phyloP scores from a whole-genome alignment of 768 basidiomycete species.

The Floccularia luteovirens region DNA sequence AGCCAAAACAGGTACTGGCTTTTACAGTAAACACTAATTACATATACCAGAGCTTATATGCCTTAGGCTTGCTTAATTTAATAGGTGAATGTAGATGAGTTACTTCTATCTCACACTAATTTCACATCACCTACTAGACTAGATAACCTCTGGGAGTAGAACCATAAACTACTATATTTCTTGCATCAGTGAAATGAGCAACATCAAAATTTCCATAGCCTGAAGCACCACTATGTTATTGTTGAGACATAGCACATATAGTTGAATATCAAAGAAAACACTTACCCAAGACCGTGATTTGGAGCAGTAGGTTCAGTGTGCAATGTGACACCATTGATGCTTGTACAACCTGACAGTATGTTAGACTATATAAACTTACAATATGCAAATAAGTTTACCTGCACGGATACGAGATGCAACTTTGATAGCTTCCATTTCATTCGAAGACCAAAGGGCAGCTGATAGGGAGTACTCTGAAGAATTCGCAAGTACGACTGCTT shows the following conservation, averaged over 20 bases:
- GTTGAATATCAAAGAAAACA: constrained; percentile 4
- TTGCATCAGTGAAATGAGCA: constrained; percentile 39
- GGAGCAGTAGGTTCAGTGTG: constrained; percentile 32
- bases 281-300: constrained; percentile 39
- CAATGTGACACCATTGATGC: constrained; percentile 49
- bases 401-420: constrained; percentile 41
- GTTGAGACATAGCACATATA: not conserved
- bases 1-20: no score
- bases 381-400: constrained; percentile 22
- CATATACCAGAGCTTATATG: no score
- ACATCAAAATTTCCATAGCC: constrained; percentile 49
- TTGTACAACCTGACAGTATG: constrained; percentile 31
- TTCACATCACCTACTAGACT: not conserved
- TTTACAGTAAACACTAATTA: no score
- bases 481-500: constrained; percentile 51
- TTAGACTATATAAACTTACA: not conserved
- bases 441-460: constrained; percentile 44
- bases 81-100: no score
- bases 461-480: constrained; percentile 42
- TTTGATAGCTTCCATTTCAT: constrained; percentile 32
- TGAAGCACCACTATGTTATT: constrained; percentile 25
- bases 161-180: constrained; percentile 35
- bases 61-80: no score
- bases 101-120: no score
- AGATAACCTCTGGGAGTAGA: constrained; percentile 15